A percentile compares a stretch with the other conserved stretches of the same genome.
phyloP scores from a whole-genome alignment of 225 moss, liverwort and hornwort species.

The Marchantia paleacea region DNA sequence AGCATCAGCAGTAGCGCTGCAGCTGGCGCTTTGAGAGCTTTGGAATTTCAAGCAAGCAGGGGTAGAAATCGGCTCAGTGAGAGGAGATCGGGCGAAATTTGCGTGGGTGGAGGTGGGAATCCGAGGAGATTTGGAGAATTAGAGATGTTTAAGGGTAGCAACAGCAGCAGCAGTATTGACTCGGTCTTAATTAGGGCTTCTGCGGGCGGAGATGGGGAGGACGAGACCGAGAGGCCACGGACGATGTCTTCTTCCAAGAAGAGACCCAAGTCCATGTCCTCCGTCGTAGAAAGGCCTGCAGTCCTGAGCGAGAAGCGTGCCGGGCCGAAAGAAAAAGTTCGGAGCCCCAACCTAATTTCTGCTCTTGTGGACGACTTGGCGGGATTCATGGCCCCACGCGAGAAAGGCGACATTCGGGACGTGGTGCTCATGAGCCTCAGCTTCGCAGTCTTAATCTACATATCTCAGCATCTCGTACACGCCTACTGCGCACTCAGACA shows the following conservation, averaged over 20 bases:
- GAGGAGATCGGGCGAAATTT: neutral
- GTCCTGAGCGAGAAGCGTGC: neutral
- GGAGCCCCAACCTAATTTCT: conserved; percentile 31
- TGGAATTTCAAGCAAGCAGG: neutral
- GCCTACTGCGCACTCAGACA: conserved; percentile 59
- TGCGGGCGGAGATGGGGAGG: neutral
- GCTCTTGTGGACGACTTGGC: conserved; percentile 58
- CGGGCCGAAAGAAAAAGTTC: neutral
- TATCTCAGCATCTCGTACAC: conserved; percentile 92
- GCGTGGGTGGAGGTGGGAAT: neutral
- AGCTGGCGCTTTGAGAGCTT: neutral
- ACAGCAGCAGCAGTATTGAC: no score
- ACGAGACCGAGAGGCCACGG: neutral
- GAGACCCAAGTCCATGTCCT: conserved; percentile 13
- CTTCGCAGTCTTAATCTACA: conserved; percentile 80
- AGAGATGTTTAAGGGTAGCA: neutral
- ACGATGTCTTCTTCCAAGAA: conserved; percentile 21
- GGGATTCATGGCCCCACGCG: conserved; percentile 67
- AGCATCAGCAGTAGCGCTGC: neutral
- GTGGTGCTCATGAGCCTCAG: conserved; percentile 88
- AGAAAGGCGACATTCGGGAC: conserved; percentile 89
- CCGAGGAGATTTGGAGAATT: neutral
- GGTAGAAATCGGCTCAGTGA: neutral
- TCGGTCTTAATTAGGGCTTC: neutral
- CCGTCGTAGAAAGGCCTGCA: conserved; percentile 1